Conservation (phyloP, 257 asterid genomes). For the Henckelia pumila region DNA sequence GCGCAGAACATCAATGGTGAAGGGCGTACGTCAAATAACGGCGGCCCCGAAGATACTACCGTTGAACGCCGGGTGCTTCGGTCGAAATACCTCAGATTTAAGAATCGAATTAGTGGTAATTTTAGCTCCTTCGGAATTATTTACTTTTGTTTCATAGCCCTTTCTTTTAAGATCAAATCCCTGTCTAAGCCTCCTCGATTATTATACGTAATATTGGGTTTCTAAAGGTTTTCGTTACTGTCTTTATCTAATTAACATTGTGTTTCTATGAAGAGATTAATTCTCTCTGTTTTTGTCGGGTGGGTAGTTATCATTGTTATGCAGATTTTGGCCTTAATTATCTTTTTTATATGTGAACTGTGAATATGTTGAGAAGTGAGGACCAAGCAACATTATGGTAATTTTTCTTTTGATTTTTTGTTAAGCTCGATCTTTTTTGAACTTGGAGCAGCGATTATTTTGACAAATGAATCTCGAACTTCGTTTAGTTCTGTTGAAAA, state of each 20-base stretch:
- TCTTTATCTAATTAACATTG: too few species aligned
- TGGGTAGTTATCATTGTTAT: background rate
- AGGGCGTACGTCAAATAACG: constrained; percentile 21
- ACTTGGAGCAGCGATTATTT: background rate
- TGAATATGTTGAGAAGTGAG: background rate
- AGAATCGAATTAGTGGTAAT: constrained; percentile 44
- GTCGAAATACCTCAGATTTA: constrained; percentile 45
- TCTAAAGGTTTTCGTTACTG: background rate
- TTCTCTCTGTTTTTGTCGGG: background rate
- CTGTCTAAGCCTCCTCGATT: background rate
- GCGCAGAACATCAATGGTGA: constrained; percentile 24
- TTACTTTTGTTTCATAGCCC: background rate
- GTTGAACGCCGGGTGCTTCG: constrained; percentile 44
- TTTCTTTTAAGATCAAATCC: background rate
- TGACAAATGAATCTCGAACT: background rate
- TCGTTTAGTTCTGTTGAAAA: background rate
- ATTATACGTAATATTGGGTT: background rate
- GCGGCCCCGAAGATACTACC: constrained; percentile 27
- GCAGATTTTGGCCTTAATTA: background rate
- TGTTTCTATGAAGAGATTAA: too few species aligned
- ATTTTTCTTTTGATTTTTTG: background rate
- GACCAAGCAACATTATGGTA: background rate
- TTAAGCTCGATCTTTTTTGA: background rate
- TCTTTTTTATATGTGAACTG: background rate
- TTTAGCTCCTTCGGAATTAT: background rate